Evolutionary conservation across 2,329 filamentous ascomycete genomes (phyloP), one percentile per base, ranked within the genome.

Genomic region (Alternaria triticimaculans): DNA sequence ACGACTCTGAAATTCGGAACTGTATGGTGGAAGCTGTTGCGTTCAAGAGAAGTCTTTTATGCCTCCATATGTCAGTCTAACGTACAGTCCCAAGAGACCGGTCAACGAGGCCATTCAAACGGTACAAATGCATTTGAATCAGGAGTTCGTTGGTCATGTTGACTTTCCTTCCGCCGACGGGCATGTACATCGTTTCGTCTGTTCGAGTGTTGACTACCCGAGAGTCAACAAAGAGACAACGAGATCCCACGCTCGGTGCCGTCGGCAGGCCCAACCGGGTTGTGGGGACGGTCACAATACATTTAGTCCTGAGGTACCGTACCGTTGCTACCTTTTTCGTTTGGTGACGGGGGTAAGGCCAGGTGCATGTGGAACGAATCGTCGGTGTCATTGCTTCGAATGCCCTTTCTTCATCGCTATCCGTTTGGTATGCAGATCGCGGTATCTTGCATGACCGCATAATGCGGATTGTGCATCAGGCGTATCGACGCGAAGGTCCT

Each of bases 101-200:
- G 67, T 69, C 65, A 66, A 67, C 25, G 43, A 21, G 44, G 18
- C 60, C 56, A 20, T 62, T 54, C 53, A 63, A 66, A 66, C 59
- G 63, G 64, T 25, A n/a, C 53, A 43, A 26, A 50, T 37, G 48
- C 21, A 25, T 60, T 26, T 60, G 55, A 58, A 48, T 53, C 53
- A 62, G n/a, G 55, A 37, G 5, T 21, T 58, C 44, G 30, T 51
- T 51, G 51, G 58, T 10, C 58, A 66, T 68, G 65, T 58, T 43
- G 55, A 37, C 49, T 63, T 60, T 48, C 65, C 55, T 65, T 66
- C 60, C 64, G 59, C 65, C 59, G 49, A 53, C 65, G 67, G 51
- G 55, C n/a, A 62, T 43, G 49, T 46, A 55, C 43, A 18, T 63
- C 18, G 50, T 44, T 25, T 59, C 53, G 55, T 60, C 41, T 41